Percentiles rank a stretch among this genome's conserved stretches.
phyloP scores from a whole-genome alignment of 805 yeast genomes.

The Sporopachydermia lactativora region DNA sequence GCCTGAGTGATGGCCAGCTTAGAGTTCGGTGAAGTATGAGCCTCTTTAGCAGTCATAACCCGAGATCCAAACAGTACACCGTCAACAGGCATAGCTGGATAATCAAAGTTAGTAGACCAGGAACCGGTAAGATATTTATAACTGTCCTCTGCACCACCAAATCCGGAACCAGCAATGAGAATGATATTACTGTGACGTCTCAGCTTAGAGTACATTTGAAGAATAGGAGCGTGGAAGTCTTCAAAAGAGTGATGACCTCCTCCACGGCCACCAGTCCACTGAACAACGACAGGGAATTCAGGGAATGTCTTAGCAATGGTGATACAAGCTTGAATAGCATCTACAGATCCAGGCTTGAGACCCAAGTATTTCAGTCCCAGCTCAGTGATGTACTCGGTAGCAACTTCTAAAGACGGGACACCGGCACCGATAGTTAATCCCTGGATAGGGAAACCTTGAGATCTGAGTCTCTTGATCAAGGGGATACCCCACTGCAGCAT shows the following conservation, averaged over 20 bases:
- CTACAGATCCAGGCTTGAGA: slow-evolving; percentile 95
- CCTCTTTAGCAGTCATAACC: slow-evolving; percentile 96
- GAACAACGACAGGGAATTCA: slow-evolving; percentile 87
- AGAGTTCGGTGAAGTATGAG: slow-evolving; percentile 86
- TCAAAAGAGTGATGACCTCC: slow-evolving; percentile 99
- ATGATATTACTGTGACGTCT: slow-evolving; percentile 85
- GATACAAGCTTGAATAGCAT: slow-evolving; percentile 76
- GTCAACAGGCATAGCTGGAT: slow-evolving; percentile 98
- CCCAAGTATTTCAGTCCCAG: slow-evolving; percentile 89
- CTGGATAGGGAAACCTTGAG: slow-evolving; percentile 89
- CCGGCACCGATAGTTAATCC: slow-evolving; percentile 98
- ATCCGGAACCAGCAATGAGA: slow-evolving; percentile 95
- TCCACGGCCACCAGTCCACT: slow-evolving; percentile 99
- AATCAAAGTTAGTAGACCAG: slow-evolving; percentile 79
- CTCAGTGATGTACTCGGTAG: slow-evolving; percentile 87
- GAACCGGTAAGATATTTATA: slow-evolving; percentile 96
- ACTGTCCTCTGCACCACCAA: slow-evolving; percentile 93
- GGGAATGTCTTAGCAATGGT: slow-evolving; percentile 94
- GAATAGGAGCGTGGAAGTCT: slow-evolving; percentile 96
- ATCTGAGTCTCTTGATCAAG: slow-evolving; percentile 75
- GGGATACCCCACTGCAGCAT: slow-evolving; percentile 99
- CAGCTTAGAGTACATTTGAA: slow-evolving; percentile 90
- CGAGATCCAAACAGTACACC: slow-evolving; percentile 94
- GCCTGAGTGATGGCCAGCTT: slow-evolving; percentile 84
- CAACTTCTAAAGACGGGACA: slow-evolving; percentile 96